These are phyloP conservation scores for Dictyostelium purpureum DNA, from an alignment of 78 protist species.

Conservation along the genomic window DNA sequence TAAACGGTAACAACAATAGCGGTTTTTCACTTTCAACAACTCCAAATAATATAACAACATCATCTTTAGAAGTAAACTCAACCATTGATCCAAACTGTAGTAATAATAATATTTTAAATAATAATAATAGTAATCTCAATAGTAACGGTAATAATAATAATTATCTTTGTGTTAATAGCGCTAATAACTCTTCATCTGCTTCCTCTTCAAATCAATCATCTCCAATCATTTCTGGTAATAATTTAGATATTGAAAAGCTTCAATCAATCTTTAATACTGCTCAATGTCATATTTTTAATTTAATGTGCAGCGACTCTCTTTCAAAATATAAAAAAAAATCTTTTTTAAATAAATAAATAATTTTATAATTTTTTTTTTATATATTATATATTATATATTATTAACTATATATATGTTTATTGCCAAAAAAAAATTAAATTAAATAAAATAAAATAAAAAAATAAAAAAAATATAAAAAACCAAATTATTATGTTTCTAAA, in stretches of 20 bases:
- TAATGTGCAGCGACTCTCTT: conserved; percentile 68
- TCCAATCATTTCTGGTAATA: background rate
- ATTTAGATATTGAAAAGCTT: conserved; percentile 25
- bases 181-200: background rate
- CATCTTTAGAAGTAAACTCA: background rate
- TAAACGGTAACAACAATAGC: background rate
- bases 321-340: conserved; percentile 66
- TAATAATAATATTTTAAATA: conserved; percentile 20
- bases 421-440: too few relatives aligned
- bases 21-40: background rate
- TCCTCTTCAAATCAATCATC: conserved; percentile 18
- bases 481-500: too few relatives aligned
- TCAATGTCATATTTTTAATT: conserved; percentile 63
- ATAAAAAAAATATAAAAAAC: too few relatives aligned
- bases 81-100: background rate
- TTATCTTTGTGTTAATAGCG: too few relatives aligned
- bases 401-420: too few relatives aligned
- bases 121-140: conserved; percentile 11
- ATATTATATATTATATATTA: too few relatives aligned
- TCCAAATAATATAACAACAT: background rate
- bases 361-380: too few relatives aligned
- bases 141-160: background rate
- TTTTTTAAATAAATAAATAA: conserved; percentile 23
- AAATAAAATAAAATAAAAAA: too few relatives aligned
- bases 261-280: conserved; percentile 57